These are phyloP conservation scores for Neofusicoccum laricinum DNA, from an alignment of 2,329 filamentous ascomycete species.

Conservation along the genomic window DNA sequence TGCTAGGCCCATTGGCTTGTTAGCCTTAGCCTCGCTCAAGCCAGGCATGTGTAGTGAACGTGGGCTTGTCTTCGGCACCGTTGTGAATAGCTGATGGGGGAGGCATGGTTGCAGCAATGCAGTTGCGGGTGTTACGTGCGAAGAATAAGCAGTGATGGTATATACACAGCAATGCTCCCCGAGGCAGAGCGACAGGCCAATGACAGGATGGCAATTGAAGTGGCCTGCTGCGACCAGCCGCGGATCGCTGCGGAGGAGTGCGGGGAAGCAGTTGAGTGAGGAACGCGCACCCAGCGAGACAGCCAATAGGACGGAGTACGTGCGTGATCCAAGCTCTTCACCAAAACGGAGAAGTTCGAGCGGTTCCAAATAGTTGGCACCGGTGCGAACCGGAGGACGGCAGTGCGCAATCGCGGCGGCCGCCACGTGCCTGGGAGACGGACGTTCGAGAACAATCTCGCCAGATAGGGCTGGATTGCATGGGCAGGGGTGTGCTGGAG, in stretches of 20 bases:
- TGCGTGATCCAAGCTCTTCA: not conserved
- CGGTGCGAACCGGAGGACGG: no score
- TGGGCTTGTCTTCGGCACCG: conserved; percentile 22
- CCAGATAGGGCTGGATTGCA: no score
- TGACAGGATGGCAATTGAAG: not conserved
- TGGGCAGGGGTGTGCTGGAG: no score
- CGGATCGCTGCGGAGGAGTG: not conserved
- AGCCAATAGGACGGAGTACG: not conserved
- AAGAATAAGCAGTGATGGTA: not conserved
- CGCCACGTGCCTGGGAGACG: no score
- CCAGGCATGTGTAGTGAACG: conserved; percentile 32
- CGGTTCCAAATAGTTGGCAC: no score
- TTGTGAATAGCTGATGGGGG: conserved; percentile 1
- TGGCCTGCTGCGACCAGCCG: not conserved
- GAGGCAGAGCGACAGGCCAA: not conserved
- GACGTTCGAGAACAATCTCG: no score
- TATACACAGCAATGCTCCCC: not conserved
- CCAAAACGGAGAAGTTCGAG: no score
- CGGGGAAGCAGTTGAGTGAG: not conserved
- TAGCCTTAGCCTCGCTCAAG: conserved; percentile 25
- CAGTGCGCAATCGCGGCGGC: no score
- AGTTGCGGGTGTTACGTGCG: no score
- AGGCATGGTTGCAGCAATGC: not conserved
- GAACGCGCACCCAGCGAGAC: not conserved
- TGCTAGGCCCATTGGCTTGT: conserved; percentile 20